Percentiles rank a stretch among this genome's conserved stretches.
Conservation (phyloP, 2,329 filamentous ascomycete species). For the Aurifilum marmelostoma region DNA sequence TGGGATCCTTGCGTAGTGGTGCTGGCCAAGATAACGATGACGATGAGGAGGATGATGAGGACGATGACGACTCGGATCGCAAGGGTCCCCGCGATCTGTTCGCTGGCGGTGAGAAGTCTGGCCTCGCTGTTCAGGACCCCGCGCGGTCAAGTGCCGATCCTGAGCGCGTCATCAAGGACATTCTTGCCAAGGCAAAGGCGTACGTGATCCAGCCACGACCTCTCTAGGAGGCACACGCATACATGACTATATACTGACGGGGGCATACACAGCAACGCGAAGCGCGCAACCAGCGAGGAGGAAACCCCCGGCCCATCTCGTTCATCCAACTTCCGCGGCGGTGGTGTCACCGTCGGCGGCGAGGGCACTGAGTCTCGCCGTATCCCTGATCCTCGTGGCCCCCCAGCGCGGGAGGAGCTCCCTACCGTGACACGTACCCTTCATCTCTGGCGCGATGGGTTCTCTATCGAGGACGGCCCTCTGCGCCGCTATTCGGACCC, state of each 20-base stretch:
- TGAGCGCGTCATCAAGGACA: conserved; percentile 63
- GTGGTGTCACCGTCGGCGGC: conserved; percentile 76
- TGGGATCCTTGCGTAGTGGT: conserved; percentile 58
- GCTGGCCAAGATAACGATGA: conserved; percentile 59
- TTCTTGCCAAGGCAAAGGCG: conserved; percentile 66
- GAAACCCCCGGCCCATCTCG: conserved; percentile 55
- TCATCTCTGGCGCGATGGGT: conserved; percentile 82
- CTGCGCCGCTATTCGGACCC: conserved; percentile 81
- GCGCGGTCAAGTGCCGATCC: conserved; percentile 50
- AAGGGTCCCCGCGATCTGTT: conserved; percentile 71
- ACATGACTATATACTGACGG: conserved; percentile 5
- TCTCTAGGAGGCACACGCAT: neutral
- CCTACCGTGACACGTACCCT: conserved; percentile 57
- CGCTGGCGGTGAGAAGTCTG: conserved; percentile 84
- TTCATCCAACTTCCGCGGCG: conserved; percentile 62
- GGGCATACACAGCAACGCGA: conserved; percentile 56
- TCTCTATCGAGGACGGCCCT: conserved; percentile 81
- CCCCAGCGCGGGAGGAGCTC: conserved; percentile 37
- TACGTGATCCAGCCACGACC: conserved; percentile 41
- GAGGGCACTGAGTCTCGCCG: conserved; percentile 72
- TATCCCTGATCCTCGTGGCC: conserved; percentile 61
- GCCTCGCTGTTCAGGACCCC: conserved; percentile 68
- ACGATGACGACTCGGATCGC: conserved; percentile 59
- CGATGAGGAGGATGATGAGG: conserved; percentile 63
- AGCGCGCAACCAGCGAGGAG: conserved; percentile 43